Evolutionary conservation across 306 rosid genomes (phyloP).

Genomic region (Rosa persica): DNA sequence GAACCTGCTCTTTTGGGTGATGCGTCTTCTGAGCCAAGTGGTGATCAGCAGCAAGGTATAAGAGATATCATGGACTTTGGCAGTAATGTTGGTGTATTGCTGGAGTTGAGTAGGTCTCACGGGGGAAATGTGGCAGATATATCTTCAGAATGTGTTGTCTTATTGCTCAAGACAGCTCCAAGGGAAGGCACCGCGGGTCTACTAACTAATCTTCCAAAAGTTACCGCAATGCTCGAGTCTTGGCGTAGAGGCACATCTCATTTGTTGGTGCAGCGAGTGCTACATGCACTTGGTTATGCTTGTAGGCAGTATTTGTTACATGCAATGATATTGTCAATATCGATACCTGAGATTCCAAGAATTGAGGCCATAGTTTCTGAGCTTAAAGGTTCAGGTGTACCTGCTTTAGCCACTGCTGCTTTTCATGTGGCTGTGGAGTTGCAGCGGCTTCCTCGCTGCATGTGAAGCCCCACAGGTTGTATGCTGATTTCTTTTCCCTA

Average conservation of each 20-base stretch:
- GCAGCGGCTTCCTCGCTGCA: slow-evolving; percentile 92
- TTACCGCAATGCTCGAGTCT: slow-evolving; percentile 66
- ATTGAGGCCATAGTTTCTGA: slow-evolving; percentile 71
- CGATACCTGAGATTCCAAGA: slow-evolving; percentile 71
- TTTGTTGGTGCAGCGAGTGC: slow-evolving; percentile 61
- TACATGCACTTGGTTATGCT: slow-evolving; percentile 79
- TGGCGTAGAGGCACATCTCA: slow-evolving; percentile 58
- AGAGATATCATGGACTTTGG: slow-evolving; percentile 86
- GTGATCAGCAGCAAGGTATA: slow-evolving; percentile 75
- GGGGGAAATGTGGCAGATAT: slow-evolving; percentile 57
- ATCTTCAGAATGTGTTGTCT: slow-evolving; percentile 82
- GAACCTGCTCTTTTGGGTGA: slow-evolving; percentile 73
- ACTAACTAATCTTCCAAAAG: slow-evolving; percentile 79
- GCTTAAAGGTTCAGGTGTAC: slow-evolving; percentile 64
- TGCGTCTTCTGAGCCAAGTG: slow-evolving; percentile 42
- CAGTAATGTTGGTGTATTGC: slow-evolving; percentile 68
- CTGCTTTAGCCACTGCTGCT: slow-evolving; percentile 63
- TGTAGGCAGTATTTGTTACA: slow-evolving; percentile 77
- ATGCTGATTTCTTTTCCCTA: slow-evolving; percentile 13
- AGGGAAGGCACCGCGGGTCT: slow-evolving; percentile 91
- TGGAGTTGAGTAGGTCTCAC: slow-evolving; percentile 61
- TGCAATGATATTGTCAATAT: slow-evolving; percentile 88
- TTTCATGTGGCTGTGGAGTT: slow-evolving; percentile 74
- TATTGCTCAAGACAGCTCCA: slow-evolving; percentile 83
- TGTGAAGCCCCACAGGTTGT: slow-evolving; percentile 42